Evolutionary conservation across 2,329 filamentous ascomycete genomes (phyloP).

Genomic region (Aquanectria penicillioides): DNA sequence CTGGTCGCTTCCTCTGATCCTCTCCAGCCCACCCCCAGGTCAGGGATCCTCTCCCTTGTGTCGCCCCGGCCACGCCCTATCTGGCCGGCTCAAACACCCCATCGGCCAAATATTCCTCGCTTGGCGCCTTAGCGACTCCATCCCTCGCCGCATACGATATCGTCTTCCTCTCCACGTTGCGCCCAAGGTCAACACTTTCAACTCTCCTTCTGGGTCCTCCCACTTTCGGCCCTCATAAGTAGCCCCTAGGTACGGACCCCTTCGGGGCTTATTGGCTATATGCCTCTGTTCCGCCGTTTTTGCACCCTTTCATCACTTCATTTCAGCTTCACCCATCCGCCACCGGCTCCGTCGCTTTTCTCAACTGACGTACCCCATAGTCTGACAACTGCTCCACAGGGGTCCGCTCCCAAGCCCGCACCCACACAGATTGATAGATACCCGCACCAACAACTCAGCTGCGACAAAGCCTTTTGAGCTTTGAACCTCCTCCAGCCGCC

Average conservation of each 20-base stretch:
- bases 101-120: constrained; percentile 42
- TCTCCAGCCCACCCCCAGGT: constrained; percentile 25
- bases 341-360: constrained; percentile 17
- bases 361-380: constrained; percentile 40
- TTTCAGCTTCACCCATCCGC: constrained; percentile 10
- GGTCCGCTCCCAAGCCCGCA: constrained; percentile 30
- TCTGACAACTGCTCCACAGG: constrained; percentile 38
- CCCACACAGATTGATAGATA: constrained; percentile 18
- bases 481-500: constrained; percentile 15
- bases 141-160: constrained; percentile 32
- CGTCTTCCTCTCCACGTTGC: constrained; percentile 24
- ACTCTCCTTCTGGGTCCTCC: constrained; percentile 10
- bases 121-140: constrained; percentile 37
- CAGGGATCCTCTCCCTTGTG: constrained; percentile 42
- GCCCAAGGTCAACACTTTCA: constrained; percentile 12
- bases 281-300: constrained; percentile 8
- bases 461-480: constrained; percentile 13
- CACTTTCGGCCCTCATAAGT: constrained; percentile 13
- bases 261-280: neutral
- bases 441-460: constrained; percentile 19
- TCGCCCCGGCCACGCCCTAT: constrained; percentile 37
- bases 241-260: neutral
- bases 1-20: constrained; percentile 35
- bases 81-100: constrained; percentile 40
- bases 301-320: neutral